Evolutionary conservation across 805 yeast genomes (phyloP), one percentile per base, ranked within the genome.

Genomic region (Candida coleopterorum): DNA sequence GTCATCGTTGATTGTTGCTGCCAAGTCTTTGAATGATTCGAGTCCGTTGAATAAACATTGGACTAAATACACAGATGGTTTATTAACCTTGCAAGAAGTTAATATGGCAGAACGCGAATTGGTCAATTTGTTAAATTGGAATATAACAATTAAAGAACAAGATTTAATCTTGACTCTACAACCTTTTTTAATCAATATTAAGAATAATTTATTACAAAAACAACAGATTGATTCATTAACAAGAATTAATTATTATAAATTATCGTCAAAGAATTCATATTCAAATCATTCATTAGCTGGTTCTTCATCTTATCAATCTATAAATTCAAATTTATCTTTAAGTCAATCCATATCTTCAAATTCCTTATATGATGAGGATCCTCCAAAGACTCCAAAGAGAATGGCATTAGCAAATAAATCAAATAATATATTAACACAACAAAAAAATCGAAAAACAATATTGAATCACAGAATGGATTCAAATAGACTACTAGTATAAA

Each of bases 11-110:
- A 86, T 90, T 29, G 63, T 93, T 33, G 85, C 95, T n/a, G 96
- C 97, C 11, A 90, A 90, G 65, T 80, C 79, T 44, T 74, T 89
- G 45, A 90, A 90, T 61, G 98, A 90, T 66, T 84, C 95, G 3
- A 81, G 94, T 15, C 98, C 98, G 29, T 74, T 90, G 56, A 90
- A 90, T 64, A 89, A 84, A 63, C 97, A 93, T 65, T 90, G 98
- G 98, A 81, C 95, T 4, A 73, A 77, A 42, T 89, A 90, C 67
- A 89, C 97, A 3, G 81, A 82, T 55, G 97, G 97, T 0, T 69
- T 93, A 29, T 73, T 90, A 42, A 56, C 79, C 8, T 64, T 85
- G 25, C 70, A 70, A 16, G 97, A 90, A 53, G 87, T 93, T 37
- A 93, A 90, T 60, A 79, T 88, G 45, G 84, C 94, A 52, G 98